A percentile compares a stretch with the other conserved stretches of the same genome.
phyloP scores from a whole-genome alignment of 1,284 basidiomycete genomes.

The Ustilago tritici region DNA sequence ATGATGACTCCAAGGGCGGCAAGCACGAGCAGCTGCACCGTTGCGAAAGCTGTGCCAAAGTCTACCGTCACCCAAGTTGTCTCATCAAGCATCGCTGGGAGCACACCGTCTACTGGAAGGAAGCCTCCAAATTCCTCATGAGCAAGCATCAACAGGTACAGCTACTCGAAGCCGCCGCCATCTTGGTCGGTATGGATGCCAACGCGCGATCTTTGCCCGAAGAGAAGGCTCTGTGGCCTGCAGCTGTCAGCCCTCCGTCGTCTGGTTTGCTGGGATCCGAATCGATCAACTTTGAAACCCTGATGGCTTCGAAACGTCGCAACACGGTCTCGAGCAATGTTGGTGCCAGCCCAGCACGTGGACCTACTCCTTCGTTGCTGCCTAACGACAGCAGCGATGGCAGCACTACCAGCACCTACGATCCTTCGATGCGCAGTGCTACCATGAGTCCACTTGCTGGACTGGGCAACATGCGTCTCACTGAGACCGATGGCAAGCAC shows the following conservation, averaged over 20 bases:
- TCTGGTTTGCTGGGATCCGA: slow-evolving; percentile 71
- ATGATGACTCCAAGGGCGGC: slow-evolving; percentile 72
- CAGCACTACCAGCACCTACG: slow-evolving; percentile 50
- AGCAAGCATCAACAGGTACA: slow-evolving; percentile 99
- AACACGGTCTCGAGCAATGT: slow-evolving; percentile 47
- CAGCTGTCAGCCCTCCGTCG: slow-evolving; percentile 72
- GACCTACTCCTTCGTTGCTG: slow-evolving; percentile 39
- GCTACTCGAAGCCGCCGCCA: slow-evolving; percentile 94
- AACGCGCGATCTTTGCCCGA: slow-evolving; percentile 84
- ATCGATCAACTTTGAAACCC: slow-evolving; percentile 69
- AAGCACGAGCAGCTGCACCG: slow-evolving; percentile 76
- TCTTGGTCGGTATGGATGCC: slow-evolving; percentile 76
- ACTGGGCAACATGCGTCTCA: slow-evolving; percentile 47
- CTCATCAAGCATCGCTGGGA: slow-evolving; percentile 98
- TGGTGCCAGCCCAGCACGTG: slow-evolving; percentile 46
- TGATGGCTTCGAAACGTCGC: slow-evolving; percentile 63
- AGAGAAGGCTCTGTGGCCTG: slow-evolving; percentile 82
- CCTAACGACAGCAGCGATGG: slow-evolving; percentile 54
- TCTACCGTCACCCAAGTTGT: slow-evolving; percentile 93
- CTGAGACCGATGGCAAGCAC: slow-evolving; percentile 27
- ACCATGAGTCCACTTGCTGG: slow-evolving; percentile 53
- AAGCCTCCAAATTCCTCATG: slow-evolving; percentile 90
- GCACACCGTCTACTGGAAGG: slow-evolving; percentile 95
- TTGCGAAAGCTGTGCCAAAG: slow-evolving; percentile 82
- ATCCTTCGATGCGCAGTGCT: slow-evolving; percentile 41